Evolutionary conservation across 2,329 filamentous ascomycete genomes (phyloP), one percentile per base, ranked within the genome.

Genomic region (Ambrosiella xylebori): DNA sequence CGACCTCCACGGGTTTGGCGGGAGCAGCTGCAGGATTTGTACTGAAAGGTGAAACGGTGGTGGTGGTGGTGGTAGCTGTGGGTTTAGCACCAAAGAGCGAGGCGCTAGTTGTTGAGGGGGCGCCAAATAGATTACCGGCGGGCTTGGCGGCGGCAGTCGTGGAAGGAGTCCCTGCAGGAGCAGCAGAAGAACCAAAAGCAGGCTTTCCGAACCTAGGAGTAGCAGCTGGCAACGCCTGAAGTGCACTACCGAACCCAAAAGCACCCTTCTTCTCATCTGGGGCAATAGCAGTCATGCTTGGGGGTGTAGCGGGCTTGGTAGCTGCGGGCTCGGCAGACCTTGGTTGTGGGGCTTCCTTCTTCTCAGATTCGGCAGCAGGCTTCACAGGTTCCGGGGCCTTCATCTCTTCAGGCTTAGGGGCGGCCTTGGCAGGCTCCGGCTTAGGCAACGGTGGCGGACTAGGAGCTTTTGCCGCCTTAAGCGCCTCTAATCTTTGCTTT

Each of bases 401-500:
- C 11, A 40, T 19, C 40, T 27, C 27, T 27, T 61, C 60, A 35
- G 61, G 57, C 17, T 62, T 53, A 8, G 61, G 59, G 13, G 65
- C 59, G 17, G 13, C 37, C 15, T 54, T 41, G 6, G 52, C 39
- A 37, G 58, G 58, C 27, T 54, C 67, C 54, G 59, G 69, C 59
- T 65, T 60, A 1, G 69, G 70, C 47, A 68, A 66, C 6, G 71
- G 71, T 17, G 71, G 69, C 17, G 73, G 69, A 61, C 70, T 70
- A 2, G 73, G 73, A 39, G 76, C 68, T 36, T 70, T 71, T 64
- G 71, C 74, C 1, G 70, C 69, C 63, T 68, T 71, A 13, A 77
- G 68, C 59, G 73, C 74, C 45, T 74, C 71, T n/a, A 76, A 70
- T 38, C 71, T 70, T 62, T 71, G 68, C 61, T 77, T 71, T 63